phyloP scores from a whole-genome alignment of 2,329 filamentous ascomycete species.

The Colletotrichum sp. region DNA sequence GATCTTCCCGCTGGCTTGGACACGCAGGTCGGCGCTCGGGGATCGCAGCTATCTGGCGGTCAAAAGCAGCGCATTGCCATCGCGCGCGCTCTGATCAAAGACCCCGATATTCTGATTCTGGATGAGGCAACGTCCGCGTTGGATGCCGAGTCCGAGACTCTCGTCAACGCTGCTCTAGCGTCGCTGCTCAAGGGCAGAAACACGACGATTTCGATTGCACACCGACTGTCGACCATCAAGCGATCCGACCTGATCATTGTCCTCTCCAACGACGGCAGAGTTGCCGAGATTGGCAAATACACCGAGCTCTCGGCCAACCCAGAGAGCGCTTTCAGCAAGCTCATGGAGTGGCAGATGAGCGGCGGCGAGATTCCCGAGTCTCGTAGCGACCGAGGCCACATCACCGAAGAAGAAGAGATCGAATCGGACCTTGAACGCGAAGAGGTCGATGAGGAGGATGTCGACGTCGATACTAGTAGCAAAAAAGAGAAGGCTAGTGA shows the following conservation, averaged over 20 bases:
- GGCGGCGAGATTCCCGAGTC: conserved; percentile 68
- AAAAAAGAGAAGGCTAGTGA: conserved; percentile 9
- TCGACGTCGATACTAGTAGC: conserved; percentile 15
- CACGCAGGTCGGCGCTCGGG: conserved; percentile 89
- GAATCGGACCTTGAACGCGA: conserved; percentile 51
- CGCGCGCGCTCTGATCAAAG: conserved; percentile 89
- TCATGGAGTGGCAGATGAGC: conserved; percentile 99
- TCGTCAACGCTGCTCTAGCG: conserved; percentile 89
- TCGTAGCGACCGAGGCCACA: conserved; percentile 37
- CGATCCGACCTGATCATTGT: conserved; percentile 94
- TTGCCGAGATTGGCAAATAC: conserved; percentile 91
- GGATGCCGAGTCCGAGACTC: conserved; percentile 94
- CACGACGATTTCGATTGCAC: conserved; percentile 97
- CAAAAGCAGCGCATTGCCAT: conserved; percentile 99
- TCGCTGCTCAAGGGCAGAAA: conserved; percentile 84
- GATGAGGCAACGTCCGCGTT: conserved; percentile 96
- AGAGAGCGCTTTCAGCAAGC: conserved; percentile 85
- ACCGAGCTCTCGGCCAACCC: conserved; percentile 72
- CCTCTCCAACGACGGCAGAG: conserved; percentile 81
- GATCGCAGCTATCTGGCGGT: conserved; percentile 91
- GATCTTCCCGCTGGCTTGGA: conserved; percentile 97
- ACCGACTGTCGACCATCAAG: conserved; percentile 95
- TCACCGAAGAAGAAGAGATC: conserved; percentile 57
- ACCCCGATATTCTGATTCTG: conserved; percentile 94
- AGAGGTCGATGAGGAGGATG: conserved; percentile 32